These are phyloP conservation scores for Talaromyces sp. DNA, from an alignment of 2,329 filamentous ascomycete species.

Conservation along the genomic window DNA sequence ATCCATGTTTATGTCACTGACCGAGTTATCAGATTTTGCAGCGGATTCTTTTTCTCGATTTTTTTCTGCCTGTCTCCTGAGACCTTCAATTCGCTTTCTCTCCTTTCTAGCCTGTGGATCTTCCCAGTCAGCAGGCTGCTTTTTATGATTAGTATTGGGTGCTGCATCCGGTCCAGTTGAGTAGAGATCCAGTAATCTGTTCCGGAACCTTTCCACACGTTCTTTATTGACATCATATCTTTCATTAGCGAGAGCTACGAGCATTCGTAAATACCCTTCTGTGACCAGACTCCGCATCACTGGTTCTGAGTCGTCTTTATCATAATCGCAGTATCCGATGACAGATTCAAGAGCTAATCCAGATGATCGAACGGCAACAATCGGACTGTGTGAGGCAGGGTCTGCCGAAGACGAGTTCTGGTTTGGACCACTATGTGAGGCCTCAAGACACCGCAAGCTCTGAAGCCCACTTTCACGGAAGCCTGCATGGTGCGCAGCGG, in stretches of 20 bases:
- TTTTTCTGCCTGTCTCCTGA: conserved; percentile 30
- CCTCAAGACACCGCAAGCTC: conserved; percentile 52
- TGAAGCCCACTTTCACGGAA: conserved; percentile 83
- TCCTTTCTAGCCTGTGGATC: conserved; percentile 33
- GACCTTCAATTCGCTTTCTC: conserved; percentile 39
- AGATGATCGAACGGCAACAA: conserved; percentile 80
- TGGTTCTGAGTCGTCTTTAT: conserved; percentile 23
- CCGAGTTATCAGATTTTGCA: conserved; percentile 9
- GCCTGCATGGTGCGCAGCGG: conserved; percentile 71
- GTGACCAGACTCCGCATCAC: conserved; percentile 55
- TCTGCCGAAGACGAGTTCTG: conserved; percentile 18
- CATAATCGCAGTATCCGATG: conserved; percentile 53
- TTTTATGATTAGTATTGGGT: conserved; percentile 9
- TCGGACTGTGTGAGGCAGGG: conserved; percentile 51
- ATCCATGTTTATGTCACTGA: background rate
- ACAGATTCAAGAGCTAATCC: conserved; percentile 78
- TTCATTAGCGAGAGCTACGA: conserved; percentile 68
- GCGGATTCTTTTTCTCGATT: conserved; percentile 9
- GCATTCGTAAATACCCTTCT: conserved; percentile 59
- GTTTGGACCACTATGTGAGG: conserved; percentile 8
- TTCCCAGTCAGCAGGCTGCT: conserved; percentile 31
- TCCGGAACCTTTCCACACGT: conserved; percentile 36
- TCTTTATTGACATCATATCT: conserved; percentile 38
- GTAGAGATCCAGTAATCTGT: conserved; percentile 24
- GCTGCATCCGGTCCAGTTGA: conserved; percentile 2